Conservation (phyloP, 345 rosid genomes). For the Microcos paniculata region DNA sequence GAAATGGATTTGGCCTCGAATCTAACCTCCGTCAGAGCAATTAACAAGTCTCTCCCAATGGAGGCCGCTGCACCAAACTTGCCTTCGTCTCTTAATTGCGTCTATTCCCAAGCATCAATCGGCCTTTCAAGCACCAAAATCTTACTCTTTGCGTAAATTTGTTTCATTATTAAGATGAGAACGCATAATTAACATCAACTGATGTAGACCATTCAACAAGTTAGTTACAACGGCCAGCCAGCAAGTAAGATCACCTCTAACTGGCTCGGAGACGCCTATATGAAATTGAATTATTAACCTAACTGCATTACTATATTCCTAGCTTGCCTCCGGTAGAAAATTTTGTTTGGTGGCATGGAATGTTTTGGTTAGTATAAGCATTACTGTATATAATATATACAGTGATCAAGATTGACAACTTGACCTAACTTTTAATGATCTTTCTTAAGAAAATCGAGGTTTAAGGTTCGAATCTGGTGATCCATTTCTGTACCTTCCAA, state of each 20-base stretch:
- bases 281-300: neutral
- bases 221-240: slow-evolving; percentile 1
- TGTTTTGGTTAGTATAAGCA: neutral
- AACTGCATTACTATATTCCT: neutral
- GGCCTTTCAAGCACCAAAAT: neutral
- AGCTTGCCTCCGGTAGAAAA: neutral
- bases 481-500: neutral
- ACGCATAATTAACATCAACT: neutral
- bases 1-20: neutral
- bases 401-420: too few species aligned
- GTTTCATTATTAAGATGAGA: neutral
- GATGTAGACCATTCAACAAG: neutral
- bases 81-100: neutral
- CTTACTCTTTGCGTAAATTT: neutral
- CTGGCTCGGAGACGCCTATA: neutral
- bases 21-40: neutral
- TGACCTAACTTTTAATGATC: too few species aligned
- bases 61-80: neutral
- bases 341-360: neutral
- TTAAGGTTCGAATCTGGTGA: neutral
- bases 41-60: neutral
- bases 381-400: neutral
- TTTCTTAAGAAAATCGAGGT: too few species aligned
- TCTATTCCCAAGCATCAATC: neutral
- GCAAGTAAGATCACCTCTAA: neutral